Base-by-base conservation (phyloP, 441 rosid genomes). In the Croton laevigatus region DNA sequence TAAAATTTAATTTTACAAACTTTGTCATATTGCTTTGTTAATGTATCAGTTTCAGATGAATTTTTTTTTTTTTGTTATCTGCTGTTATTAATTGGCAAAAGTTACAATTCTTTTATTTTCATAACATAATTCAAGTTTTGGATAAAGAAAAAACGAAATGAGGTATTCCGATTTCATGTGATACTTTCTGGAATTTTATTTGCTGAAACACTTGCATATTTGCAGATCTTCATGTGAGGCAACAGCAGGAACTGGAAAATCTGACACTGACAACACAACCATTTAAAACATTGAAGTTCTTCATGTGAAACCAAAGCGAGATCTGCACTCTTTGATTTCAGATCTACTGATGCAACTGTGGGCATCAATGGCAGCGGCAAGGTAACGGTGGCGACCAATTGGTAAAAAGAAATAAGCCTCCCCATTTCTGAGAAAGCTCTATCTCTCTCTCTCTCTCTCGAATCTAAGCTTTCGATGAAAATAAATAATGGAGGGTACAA, bases 231-330 rank as follows among this genome's bases (percentile, higher is more conserved):
- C 84, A 71, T 48, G 82, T 80, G 69, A 89, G 76, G 83, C 96
- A 92, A 73, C 87, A 74, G 72, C 81, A 77, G 52, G 99, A 92
- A 67, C 84, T 94, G 53, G 92, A 91, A 65, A 88, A 84, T 69
- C 78, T 92, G 49, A 87, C 94, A 44, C 72, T 92, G 73, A 81
- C 90, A 8, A 75, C 84, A 8, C 97, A 92, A 77, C 96, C 99
- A 17, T 66, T 90, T 36, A 92, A 79, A 76, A 95, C 97, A 0
- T 78, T 87, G 68, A 95, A 80, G 83, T 78, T 84, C 49, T 95
- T 95, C 70, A n/a, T n/a, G n/a, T n/a, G n/a, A n/a, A n/a, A n/a
- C n/a, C n/a, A n/a, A n/a, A n/a, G n/a, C n/a, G n/a, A n/a, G n/a
- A n/a, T n/a, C n/a, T n/a, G n/a, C n/a, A n/a, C n/a, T n/a, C n/a